A percentile compares a stretch with the other conserved stretches of the same genome.
Evolutionary conservation across 2,329 filamentous ascomycete genomes (phyloP).

Genomic region (Cladophialophora bantiana): DNA sequence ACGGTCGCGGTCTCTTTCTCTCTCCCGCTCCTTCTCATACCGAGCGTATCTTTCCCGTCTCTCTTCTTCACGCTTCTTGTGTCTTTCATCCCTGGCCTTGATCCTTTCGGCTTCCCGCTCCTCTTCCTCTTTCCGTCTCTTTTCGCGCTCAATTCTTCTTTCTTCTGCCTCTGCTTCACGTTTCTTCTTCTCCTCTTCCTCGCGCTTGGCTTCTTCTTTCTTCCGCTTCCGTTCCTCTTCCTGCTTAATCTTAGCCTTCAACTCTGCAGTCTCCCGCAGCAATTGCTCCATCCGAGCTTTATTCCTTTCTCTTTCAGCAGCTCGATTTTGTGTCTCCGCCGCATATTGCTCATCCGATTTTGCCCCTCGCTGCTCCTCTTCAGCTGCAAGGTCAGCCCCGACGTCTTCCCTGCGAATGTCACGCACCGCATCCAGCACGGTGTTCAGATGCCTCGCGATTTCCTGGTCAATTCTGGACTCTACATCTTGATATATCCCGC

Average conservation of each 20-base stretch:
- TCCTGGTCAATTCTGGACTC: constrained; percentile 62
- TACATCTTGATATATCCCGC: constrained; percentile 66
- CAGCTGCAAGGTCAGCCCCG: constrained; percentile 61
- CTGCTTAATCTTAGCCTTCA: constrained; percentile 54
- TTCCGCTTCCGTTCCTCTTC: constrained; percentile 50
- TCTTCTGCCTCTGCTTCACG: constrained; percentile 54
- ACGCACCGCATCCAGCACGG: constrained; percentile 62
- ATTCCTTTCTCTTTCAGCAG: constrained; percentile 58
- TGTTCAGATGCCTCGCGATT: constrained; percentile 61
- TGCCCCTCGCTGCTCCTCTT: constrained; percentile 62
- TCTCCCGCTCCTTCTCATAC: constrained; percentile 44
- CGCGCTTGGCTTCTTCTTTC: constrained; percentile 49
- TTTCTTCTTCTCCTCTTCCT: constrained; percentile 53
- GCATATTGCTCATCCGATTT: constrained; percentile 69
- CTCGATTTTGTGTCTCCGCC: constrained; percentile 59
- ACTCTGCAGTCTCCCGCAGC: constrained; percentile 58
- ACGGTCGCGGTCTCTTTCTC: constrained; percentile 45
- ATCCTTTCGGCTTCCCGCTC: constrained; percentile 60
- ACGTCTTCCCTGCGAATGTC: constrained; percentile 65
- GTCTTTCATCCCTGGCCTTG: constrained; percentile 57
- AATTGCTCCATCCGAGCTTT: constrained; percentile 56
- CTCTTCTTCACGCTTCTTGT: constrained; percentile 55
- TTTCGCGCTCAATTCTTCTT: constrained; percentile 58
- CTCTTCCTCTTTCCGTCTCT: constrained; percentile 61
- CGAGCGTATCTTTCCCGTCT: constrained; percentile 49